Evolutionary conservation across 345 rosid genomes (phyloP), one percentile per base, ranked within the genome.

Genomic region (Camelina sativa): DNA sequence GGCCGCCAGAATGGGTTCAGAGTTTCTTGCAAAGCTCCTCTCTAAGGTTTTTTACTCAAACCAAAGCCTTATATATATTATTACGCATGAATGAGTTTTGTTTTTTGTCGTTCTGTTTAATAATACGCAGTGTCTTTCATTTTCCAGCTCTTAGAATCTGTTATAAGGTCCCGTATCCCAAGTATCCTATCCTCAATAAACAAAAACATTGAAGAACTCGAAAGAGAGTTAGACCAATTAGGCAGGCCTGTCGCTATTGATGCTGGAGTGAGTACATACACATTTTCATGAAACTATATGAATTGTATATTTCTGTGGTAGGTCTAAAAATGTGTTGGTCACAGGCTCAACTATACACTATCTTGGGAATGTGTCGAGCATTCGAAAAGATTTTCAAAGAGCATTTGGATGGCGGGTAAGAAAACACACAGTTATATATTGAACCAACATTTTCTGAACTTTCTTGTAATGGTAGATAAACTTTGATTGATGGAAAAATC

Each of bases 361-460:
- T 91, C 58, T 78, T 93, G 83, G 96, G 89, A 73, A 77, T 93
- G 46, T 91, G 97, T 60, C 88, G 94, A 55, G 94, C 94, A 67
- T 91, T 93, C 72, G 96, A 93, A 68, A 83, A 81, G 65, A 82
- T 89, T 77, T 89, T 91, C 81, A 93, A 91, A 85, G 97, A 93
- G 81, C 97, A 93, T 79, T 75, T 93, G 83, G 94, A 91, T 84
- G 98, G 98, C 79, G 94, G 98, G 98, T 93, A 86, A 20, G 4
- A 20, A 75, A 51, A 61, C 30, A 28, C 30, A 69, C 19, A 46
- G 1, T 37, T 43, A 64, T 4, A 28, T 43, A 11, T 32, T 47
- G 44, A 70, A 51, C 55, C 11, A 17, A 20, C 1, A 2, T 41
- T 25, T 17, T 13, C 1, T 13, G 6, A 22, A 34, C 8, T 48